Percentiles rank a stretch among this genome's conserved stretches.
Evolutionary conservation across 169 alveolate species (phyloP).

Genomic region (Plasmodium vinckei): DNA sequence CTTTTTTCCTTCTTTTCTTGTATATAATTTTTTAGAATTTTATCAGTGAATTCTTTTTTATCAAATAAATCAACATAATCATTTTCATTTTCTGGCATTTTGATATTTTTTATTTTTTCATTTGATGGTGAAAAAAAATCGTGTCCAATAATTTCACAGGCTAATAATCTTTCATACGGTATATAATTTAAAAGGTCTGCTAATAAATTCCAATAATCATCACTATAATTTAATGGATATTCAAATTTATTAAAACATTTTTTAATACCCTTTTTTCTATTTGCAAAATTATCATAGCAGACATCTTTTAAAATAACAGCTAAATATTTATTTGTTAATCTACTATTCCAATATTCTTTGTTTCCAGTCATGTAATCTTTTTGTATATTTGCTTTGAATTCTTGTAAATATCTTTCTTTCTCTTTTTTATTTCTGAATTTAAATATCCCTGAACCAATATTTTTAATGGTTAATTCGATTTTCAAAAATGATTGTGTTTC

Average conservation of each 20-base stretch:
- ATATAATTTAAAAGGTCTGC: slow-evolving; percentile 64
- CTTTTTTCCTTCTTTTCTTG: slow-evolving; percentile 53
- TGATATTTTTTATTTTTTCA: slow-evolving; percentile 54
- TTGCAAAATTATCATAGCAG: slow-evolving; percentile 39
- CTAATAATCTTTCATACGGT: slow-evolving; percentile 73
- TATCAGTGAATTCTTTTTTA: slow-evolving; percentile 14
- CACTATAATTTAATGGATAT: slow-evolving; percentile 67
- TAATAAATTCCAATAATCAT: slow-evolving; percentile 71
- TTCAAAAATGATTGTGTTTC: slow-evolving; percentile 33
- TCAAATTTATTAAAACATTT: slow-evolving; percentile 54
- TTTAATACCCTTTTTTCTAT: slow-evolving; percentile 56
- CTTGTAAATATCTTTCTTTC: slow-evolving; percentile 57
- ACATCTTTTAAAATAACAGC: slow-evolving; percentile 61
- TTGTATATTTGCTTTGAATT: slow-evolving; percentile 26
- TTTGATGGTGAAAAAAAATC: slow-evolving; percentile 40
- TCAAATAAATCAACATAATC: slow-evolving; percentile 23
- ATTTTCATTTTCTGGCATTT: neutral
- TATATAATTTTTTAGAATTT: slow-evolving; percentile 32
- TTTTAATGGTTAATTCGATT: slow-evolving; percentile 41
- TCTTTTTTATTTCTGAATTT: slow-evolving; percentile 51
- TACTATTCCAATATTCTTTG: slow-evolving; percentile 69
- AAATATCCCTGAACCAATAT: slow-evolving; percentile 72
- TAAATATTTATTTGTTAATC: slow-evolving; percentile 74
- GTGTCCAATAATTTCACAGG: slow-evolving; percentile 76
- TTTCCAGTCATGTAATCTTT: slow-evolving; percentile 72